phyloP scores from a whole-genome alignment of 208 protist genomes.

The Crithidia bombi region DNA sequence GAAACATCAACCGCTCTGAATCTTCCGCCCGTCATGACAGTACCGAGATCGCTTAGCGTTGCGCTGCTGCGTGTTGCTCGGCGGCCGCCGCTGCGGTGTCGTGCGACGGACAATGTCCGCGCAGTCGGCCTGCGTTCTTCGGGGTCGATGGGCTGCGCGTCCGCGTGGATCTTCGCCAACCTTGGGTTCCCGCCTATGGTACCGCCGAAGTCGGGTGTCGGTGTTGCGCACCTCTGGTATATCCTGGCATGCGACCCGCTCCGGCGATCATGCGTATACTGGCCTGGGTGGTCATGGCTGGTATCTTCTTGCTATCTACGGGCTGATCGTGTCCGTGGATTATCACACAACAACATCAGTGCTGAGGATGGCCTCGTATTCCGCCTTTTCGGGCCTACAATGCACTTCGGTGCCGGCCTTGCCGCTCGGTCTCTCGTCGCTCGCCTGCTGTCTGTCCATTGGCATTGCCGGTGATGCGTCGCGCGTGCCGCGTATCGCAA shows the following conservation, averaged over 20 bases:
- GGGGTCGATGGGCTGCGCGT: constrained; percentile 94
- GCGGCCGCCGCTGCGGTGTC: constrained; percentile 50
- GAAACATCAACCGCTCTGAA: no score
- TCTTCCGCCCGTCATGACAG: constrained; percentile 25
- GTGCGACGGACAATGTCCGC: constrained; percentile 82
- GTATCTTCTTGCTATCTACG: constrained; percentile 99
- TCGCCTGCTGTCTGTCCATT: constrained; percentile 99
- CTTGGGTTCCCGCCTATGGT: constrained; percentile 98
- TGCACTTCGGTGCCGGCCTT: constrained; percentile 91
- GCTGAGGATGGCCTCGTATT: constrained; percentile 67
- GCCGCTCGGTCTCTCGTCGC: constrained; percentile 94
- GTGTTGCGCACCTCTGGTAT: constrained; percentile 98
- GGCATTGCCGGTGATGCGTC: constrained; percentile 99
- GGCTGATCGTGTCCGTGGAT: constrained; percentile 99
- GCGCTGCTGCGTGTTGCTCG: constrained; percentile 29
- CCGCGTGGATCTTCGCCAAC: constrained; percentile 91
- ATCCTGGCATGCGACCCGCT: constrained; percentile 94
- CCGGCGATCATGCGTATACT: constrained; percentile 95
- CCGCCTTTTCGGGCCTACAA: constrained; percentile 75
- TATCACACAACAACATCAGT: constrained; percentile 92
- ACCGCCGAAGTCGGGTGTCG: constrained; percentile 97
- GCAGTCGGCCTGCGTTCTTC: constrained; percentile 94
- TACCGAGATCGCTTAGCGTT: constrained; percentile 19
- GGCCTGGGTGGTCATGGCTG: constrained; percentile 92
- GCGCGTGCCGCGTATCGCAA: constrained; percentile 82